A percentile compares a stretch with the other conserved stretches of the same genome.
phyloP scores from a whole-genome alignment of 768 basidiomycete species.

The Hysterangium stoloniferum region DNA sequence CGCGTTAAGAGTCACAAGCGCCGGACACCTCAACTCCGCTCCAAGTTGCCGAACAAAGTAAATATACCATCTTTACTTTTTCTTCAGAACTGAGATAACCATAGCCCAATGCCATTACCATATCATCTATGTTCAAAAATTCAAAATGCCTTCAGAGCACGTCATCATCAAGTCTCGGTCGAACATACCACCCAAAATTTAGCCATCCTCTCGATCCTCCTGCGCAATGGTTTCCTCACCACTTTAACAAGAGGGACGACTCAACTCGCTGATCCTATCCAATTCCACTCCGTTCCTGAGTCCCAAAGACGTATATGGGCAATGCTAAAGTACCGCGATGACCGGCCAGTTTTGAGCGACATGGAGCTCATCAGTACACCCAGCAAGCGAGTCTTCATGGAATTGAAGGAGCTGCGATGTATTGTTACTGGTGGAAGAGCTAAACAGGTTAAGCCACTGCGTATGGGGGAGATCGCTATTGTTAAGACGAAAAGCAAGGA shows the following conservation, averaged over 20 bases:
- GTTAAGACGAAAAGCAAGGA: conserved; percentile 65
- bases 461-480: conserved; percentile 89
- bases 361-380: conserved; percentile 85
- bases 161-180: conserved; percentile 69
- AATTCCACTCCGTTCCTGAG: conserved; percentile 51
- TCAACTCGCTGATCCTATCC: conserved; percentile 50
- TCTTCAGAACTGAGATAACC: background rate
- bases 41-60: too few species aligned
- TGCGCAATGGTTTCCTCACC: conserved; percentile 83
- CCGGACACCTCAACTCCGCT: too few species aligned
- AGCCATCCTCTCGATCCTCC: conserved; percentile 85
- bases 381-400: conserved; percentile 73
- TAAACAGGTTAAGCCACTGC: conserved; percentile 73
- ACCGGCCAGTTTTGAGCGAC: conserved; percentile 69
- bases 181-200: conserved; percentile 85
- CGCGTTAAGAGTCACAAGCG: too few species aligned
- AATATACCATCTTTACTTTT: too few species aligned
- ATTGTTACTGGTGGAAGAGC: conserved; percentile 80
- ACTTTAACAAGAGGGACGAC: conserved; percentile 75
- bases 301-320: conserved; percentile 85
- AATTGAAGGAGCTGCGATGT: conserved; percentile 58
- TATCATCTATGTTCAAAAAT: conserved; percentile 85
- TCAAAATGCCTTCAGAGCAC: conserved; percentile 87
- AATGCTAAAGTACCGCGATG: conserved; percentile 87
- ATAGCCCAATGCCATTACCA: conserved; percentile 58